These are phyloP conservation scores for Aspergillus sclerotialis DNA, from an alignment of 2,329 filamentous ascomycete species.

Conservation along the genomic window DNA sequence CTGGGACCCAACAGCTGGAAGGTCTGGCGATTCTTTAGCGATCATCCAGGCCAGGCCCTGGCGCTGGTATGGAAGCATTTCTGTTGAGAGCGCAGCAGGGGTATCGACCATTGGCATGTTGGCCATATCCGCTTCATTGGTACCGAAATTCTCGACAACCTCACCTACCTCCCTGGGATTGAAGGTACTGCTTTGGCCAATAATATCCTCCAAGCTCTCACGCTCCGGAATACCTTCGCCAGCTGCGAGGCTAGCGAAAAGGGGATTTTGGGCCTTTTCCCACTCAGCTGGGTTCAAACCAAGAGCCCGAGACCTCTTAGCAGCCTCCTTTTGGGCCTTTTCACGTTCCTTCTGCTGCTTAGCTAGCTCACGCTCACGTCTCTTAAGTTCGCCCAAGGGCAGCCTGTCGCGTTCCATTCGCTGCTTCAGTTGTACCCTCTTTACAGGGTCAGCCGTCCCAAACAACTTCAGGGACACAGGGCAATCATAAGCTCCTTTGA, in stretches of 20 bases:
- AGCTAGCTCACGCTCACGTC: conserved; percentile 46
- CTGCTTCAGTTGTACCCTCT: conserved; percentile 50
- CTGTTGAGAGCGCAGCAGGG: conserved; percentile 57
- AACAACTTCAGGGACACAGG: conserved; percentile 64
- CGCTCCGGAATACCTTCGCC: conserved; percentile 16
- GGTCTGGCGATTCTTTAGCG: conserved; percentile 62
- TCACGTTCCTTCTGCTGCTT: conserved; percentile 43
- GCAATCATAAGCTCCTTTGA: conserved; percentile 63
- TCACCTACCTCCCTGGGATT: conserved; percentile 59
- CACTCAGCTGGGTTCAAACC: conserved; percentile 18
- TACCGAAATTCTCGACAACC: conserved; percentile 62
- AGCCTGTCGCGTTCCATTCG: conserved; percentile 60
- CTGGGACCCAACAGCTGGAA: conserved; percentile 53
- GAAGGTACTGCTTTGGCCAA: conserved; percentile 60
- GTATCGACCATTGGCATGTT: conserved; percentile 67
- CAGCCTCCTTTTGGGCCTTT: conserved; percentile 39
- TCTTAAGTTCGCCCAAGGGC: conserved; percentile 46
- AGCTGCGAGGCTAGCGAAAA: conserved; percentile 31
- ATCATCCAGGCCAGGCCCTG: conserved; percentile 77
- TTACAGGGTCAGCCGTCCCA: conserved; percentile 53
- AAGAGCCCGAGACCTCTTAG: conserved; percentile 22
- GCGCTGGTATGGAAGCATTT: conserved; percentile 70
- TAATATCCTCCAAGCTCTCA: conserved; percentile 55
- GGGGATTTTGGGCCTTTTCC: conserved; percentile 17
- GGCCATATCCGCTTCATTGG: conserved; percentile 62